Evolutionary conservation across 805 yeast species (phyloP).

Genomic region (Ogataea glucozyma): DNA sequence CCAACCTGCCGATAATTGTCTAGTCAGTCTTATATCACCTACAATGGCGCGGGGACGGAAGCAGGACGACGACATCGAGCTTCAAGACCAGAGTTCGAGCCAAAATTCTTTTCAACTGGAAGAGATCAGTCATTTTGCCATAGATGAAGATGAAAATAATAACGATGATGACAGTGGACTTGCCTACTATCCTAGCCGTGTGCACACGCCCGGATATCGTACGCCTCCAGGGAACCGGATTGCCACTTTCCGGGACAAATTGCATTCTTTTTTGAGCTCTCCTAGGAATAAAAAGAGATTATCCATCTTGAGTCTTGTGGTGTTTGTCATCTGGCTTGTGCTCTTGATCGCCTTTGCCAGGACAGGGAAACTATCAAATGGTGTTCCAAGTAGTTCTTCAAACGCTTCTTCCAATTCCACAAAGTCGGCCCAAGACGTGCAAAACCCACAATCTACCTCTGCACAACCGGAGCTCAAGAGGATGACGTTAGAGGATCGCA

Average conservation of each 20-base stretch:
- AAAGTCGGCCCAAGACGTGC: not conserved
- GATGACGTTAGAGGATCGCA: constrained; percentile 31
- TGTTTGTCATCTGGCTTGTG: constrained; percentile 31
- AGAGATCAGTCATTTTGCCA: constrained; percentile 25
- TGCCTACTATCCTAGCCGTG: constrained; percentile 13
- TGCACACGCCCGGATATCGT: not conserved
- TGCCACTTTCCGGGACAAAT: constrained; percentile 9
- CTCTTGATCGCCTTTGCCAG: constrained; percentile 27
- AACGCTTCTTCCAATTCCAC: constrained; percentile 3
- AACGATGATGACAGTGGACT: constrained; percentile 20
- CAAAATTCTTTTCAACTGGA: constrained; percentile 21
- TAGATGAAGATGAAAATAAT: constrained; percentile 21
- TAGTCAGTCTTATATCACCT: not conserved
- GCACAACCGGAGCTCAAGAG: constrained; percentile 12
- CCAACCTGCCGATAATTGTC: too few species aligned
- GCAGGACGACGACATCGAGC: constrained; percentile 23
- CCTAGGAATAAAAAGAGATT: constrained; percentile 24
- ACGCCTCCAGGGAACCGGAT: constrained; percentile 3
- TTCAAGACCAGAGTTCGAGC: constrained; percentile 24
- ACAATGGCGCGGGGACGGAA: constrained; percentile 9
- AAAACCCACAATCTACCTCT: not conserved
- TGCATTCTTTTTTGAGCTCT: constrained; percentile 13
- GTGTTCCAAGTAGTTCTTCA: not conserved
- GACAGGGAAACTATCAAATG: constrained; percentile 21
- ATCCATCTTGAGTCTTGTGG: constrained; percentile 17